Evolutionary conservation across 2,329 filamentous ascomycete species (phyloP).

Genomic region (Blumeria graminis): DNA sequence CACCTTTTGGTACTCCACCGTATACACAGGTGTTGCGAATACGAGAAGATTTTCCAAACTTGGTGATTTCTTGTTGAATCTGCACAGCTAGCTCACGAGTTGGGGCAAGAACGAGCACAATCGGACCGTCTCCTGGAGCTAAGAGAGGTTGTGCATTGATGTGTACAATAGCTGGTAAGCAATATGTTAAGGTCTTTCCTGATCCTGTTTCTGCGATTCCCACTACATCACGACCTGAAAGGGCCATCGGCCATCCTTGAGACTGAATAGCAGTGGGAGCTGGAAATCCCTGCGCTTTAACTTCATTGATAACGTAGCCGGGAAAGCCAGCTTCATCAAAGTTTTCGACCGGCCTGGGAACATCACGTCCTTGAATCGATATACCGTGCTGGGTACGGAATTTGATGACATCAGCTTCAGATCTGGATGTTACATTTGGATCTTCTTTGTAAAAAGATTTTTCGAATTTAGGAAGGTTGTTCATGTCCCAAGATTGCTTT

Average conservation of each 20-base stretch:
- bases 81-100: conserved; percentile 96
- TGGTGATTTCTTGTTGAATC: conserved; percentile 96
- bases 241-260: conserved; percentile 96
- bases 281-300: conserved; percentile 92
- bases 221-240: conserved; percentile 91
- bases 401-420: conserved; percentile 56
- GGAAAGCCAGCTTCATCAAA: conserved; percentile 98
- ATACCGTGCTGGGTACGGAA: conserved; percentile 77
- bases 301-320: conserved; percentile 89
- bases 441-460: conserved; percentile 99
- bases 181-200: conserved; percentile 97
- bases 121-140: conserved; percentile 82
- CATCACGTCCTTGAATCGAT: conserved; percentile 50
- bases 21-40: conserved; percentile 99
- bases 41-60: conserved; percentile 92
- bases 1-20: conserved; percentile 93
- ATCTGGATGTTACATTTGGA: conserved; percentile 48
- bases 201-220: conserved; percentile 98
- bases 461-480: conserved; percentile 76
- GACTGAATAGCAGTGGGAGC: conserved; percentile 91
- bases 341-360: conserved; percentile 84
- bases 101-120: conserved; percentile 84
- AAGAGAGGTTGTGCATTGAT: conserved; percentile 97
- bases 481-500: conserved; percentile 51
- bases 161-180: conserved; percentile 91